Conservation (phyloP, 257 asterid genomes). For the Buddleja alternifolia region DNA sequence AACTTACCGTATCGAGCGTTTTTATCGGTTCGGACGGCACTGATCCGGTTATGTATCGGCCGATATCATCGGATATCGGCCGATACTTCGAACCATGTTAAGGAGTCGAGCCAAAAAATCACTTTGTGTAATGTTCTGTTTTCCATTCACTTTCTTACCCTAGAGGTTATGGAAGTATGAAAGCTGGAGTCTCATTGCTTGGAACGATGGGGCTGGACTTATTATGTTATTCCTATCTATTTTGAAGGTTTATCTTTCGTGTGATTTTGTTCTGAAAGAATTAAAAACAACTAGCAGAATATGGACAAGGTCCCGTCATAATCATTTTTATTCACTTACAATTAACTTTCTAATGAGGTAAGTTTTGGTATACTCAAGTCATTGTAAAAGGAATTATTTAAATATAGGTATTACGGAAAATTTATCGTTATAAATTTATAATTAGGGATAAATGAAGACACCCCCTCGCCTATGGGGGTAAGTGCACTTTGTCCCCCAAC, state of each 20-base stretch:
- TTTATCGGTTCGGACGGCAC: too few relatives aligned
- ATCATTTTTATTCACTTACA: neutral
- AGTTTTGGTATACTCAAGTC: neutral
- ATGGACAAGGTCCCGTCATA: neutral
- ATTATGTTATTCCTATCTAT: conserved; percentile 11
- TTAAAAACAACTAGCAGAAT: neutral
- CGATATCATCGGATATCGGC: too few relatives aligned
- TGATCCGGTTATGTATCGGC: too few relatives aligned
- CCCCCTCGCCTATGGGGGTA: too few relatives aligned
- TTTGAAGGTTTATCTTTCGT: conserved; percentile 9
- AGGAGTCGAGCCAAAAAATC: neutral
- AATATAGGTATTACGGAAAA: neutral
- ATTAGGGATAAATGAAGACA: too few relatives aligned
- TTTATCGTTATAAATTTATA: too few relatives aligned
- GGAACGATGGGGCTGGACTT: neutral
- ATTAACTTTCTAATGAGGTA: neutral
- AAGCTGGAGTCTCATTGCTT: neutral
- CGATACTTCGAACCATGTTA: too few relatives aligned
- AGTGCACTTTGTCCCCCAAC: too few relatives aligned
- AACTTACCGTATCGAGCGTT: too few relatives aligned
- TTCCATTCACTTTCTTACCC: neutral
- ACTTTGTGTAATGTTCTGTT: neutral
- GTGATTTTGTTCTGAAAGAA: neutral
- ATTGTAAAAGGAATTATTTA: neutral
- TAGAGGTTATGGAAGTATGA: neutral